Conservation (phyloP, 805 yeast genomes). For the Aciculoconidium aculeatum region DNA sequence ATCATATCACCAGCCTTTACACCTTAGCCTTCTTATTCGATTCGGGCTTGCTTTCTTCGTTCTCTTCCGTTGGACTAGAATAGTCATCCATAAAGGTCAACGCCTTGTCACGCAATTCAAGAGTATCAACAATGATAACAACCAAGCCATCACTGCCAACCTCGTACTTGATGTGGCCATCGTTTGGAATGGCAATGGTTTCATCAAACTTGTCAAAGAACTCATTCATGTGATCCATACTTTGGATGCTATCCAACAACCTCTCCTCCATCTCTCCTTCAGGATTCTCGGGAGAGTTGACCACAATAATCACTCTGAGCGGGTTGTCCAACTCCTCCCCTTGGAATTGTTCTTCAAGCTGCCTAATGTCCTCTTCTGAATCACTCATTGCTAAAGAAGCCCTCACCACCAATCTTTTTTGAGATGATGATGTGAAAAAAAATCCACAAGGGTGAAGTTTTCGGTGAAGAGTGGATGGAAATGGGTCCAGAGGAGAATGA, state of each 20-base stretch:
- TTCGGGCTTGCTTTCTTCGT: constrained; percentile 5
- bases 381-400: constrained; percentile 3
- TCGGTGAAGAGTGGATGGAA: background rate
- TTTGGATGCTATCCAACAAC: constrained; percentile 38
- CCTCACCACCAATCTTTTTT: constrained; percentile 2
- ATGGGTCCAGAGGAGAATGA: too few relatives aligned
- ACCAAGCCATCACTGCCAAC: constrained; percentile 59
- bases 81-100: constrained; percentile 40
- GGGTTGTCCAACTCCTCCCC: constrained; percentile 41
- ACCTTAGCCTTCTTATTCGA: constrained; percentile 5
- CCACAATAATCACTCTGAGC: constrained; percentile 38
- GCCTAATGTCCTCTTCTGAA: constrained; percentile 2
- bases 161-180: constrained; percentile 50
- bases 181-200: constrained; percentile 48
- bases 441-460: constrained; percentile 1
- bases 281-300: constrained; percentile 28
- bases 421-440: constrained; percentile 2
- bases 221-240: constrained; percentile 42
- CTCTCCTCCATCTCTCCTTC: constrained; percentile 47
- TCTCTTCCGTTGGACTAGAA: constrained; percentile 9
- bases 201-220: constrained; percentile 51
- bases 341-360: constrained; percentile 6
- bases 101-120: constrained; percentile 31
- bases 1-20: background rate
- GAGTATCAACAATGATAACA: constrained; percentile 45